phyloP scores from a whole-genome alignment of 1,139 yeast species.

The Yamadazyma diospyri region DNA sequence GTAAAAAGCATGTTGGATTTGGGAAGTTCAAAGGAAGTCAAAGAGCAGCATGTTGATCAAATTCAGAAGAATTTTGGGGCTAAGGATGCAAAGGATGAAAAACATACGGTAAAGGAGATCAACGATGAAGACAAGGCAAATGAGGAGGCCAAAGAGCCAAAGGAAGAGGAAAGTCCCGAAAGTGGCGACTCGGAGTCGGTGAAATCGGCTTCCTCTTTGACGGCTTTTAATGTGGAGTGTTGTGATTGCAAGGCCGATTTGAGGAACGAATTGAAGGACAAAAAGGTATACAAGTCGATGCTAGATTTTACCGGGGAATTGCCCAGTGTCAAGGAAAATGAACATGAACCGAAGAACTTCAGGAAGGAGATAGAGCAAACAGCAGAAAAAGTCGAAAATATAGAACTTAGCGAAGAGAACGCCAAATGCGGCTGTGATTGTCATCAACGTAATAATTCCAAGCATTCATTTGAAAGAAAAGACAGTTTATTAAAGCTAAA shows the following conservation, averaged over 20 bases:
- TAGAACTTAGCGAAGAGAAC: neutral
- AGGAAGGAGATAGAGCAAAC: too few species aligned
- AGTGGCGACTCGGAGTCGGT: constrained; percentile 20
- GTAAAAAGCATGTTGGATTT: constrained; percentile 43
- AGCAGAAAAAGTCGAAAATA: too few species aligned
- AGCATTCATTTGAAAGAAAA: constrained; percentile 3
- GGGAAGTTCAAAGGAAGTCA: constrained; percentile 2
- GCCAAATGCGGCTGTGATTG: constrained; percentile 7
- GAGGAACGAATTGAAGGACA: neutral
- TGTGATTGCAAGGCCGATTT: constrained; percentile 5
- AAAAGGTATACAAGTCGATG: constrained; percentile 12
- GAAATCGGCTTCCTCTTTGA: constrained; percentile 28
- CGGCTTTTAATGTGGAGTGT: constrained; percentile 10
- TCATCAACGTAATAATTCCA: constrained; percentile 3
- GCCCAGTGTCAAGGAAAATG: constrained; percentile 22
- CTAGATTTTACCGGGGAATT: constrained; percentile 12
- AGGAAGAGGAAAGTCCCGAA: constrained; percentile 1
- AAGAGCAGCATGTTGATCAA: neutral
- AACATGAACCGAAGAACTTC: neutral
- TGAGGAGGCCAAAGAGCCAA: constrained; percentile 8
- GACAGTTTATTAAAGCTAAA: constrained; percentile 1
- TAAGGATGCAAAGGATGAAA: neutral
- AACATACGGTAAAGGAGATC: neutral
- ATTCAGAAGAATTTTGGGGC: neutral
- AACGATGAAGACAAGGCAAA: constrained; percentile 10